Conservation (phyloP, 1,284 basidiomycete genomes). For the Salmacisia buchloeana region DNA sequence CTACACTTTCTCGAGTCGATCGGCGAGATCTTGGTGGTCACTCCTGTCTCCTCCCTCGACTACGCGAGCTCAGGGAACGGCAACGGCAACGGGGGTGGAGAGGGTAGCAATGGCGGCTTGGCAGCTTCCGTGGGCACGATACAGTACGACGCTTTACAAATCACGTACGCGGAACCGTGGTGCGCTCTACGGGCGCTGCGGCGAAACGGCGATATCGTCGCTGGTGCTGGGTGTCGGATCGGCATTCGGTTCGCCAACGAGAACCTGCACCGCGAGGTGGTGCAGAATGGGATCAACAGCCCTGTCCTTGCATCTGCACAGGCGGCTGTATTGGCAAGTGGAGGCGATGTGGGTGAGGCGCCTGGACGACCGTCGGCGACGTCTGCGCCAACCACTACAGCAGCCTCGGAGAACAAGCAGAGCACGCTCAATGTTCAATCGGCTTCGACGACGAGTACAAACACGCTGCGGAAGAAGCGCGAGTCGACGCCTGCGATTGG, state of each 20-base stretch:
- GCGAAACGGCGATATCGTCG: neutral
- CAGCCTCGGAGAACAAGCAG: neutral
- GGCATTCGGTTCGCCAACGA: conserved; percentile 2
- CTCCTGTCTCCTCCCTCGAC: neutral
- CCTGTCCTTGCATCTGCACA: neutral
- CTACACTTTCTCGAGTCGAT: conserved; percentile 3
- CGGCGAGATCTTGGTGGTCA: neutral
- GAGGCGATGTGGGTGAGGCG: neutral
- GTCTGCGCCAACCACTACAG: neutral
- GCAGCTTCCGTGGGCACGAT: neutral
- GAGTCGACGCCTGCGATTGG: conserved; percentile 1
- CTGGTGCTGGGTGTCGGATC: neutral
- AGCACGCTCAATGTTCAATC: too few relatives aligned
- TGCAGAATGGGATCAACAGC: conserved; percentile 7
- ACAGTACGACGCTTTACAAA: conserved; percentile 1
- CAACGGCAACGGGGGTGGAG: neutral
- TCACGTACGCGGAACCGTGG: neutral
- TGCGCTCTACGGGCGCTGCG: conserved; percentile 2
- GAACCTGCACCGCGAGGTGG: conserved; percentile 1
- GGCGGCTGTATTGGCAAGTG: neutral
- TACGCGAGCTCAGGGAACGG: too few relatives aligned
- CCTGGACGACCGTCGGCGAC: neutral
- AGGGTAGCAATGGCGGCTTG: neutral
- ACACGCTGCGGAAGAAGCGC: neutral
- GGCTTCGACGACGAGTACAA: too few relatives aligned